phyloP scores from a whole-genome alignment of 23 red algal genomes.

The Gracilaria gracilis region DNA sequence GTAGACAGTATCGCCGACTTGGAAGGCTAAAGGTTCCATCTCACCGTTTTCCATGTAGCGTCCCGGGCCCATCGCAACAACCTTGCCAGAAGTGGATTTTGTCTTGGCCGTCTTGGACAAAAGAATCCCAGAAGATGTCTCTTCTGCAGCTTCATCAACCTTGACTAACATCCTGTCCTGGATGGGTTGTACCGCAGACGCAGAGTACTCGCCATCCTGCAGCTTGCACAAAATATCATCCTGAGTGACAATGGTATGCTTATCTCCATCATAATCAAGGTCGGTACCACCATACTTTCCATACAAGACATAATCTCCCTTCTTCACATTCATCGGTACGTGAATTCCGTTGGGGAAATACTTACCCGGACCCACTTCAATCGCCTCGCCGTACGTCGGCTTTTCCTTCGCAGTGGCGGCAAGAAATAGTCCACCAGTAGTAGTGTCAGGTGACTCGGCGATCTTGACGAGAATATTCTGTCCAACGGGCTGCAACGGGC shows the following conservation, averaged over 20 bases:
- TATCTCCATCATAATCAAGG: slow-evolving; percentile 84
- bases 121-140: slow-evolving; percentile 84
- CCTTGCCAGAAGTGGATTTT: slow-evolving; percentile 71
- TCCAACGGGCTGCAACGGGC: slow-evolving; percentile 70
- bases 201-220: slow-evolving; percentile 72
- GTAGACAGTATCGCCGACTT: slow-evolving; percentile 85
- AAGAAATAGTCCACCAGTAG: slow-evolving; percentile 82
- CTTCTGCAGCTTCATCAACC: slow-evolving; percentile 69
- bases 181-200: slow-evolving; percentile 74
- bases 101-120: slow-evolving; percentile 69
- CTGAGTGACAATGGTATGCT: slow-evolving; percentile 89
- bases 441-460: slow-evolving; percentile 74
- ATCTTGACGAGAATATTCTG: slow-evolving; percentile 89
- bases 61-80: slow-evolving; percentile 87
- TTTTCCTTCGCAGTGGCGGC: slow-evolving; percentile 77
- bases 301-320: slow-evolving; percentile 89
- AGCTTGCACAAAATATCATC: slow-evolving; percentile 95
- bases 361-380: slow-evolving; percentile 75
- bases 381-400: slow-evolving; percentile 80
- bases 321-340: slow-evolving; percentile 81
- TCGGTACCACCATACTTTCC: slow-evolving; percentile 91
- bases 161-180: slow-evolving; percentile 87
- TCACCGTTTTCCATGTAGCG: slow-evolving; percentile 94
- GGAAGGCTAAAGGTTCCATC: slow-evolving; percentile 85
- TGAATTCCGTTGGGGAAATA: slow-evolving; percentile 67